These are phyloP conservation scores for Kwoniella shivajii DNA, from an alignment of 1,284 basidiomycete species.

Conservation along the genomic window DNA sequence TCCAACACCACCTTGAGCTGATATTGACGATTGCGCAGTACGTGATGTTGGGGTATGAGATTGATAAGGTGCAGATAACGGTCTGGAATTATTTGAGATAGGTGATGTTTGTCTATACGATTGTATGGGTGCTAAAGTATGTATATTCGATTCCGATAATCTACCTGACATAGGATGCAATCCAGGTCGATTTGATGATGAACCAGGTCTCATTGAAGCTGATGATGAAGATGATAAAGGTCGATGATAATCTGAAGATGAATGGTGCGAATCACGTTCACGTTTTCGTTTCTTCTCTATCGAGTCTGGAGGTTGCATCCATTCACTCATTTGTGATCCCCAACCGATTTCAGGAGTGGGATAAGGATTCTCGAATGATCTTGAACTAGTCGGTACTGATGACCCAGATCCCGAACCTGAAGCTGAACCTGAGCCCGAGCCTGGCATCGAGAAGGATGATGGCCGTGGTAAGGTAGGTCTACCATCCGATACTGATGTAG, in stretches of 20 bases:
- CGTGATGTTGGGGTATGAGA: not conserved
- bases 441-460: slow-evolving; percentile 10
- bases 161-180: slow-evolving; percentile 13
- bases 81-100: not conserved
- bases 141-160: slow-evolving; percentile 14
- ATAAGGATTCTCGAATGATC: slow-evolving; percentile 22
- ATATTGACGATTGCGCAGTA: not conserved
- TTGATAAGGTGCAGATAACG: slow-evolving; percentile 14
- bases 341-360: slow-evolving; percentile 19
- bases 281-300: slow-evolving; percentile 17
- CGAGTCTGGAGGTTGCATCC: not conserved
- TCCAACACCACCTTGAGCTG: not conserved
- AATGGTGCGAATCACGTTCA: too few relatives aligned
- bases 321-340: slow-evolving; percentile 20
- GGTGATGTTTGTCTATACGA: not conserved
- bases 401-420: slow-evolving; percentile 15
- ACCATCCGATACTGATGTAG: not conserved
- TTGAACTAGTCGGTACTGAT: slow-evolving; percentile 3
- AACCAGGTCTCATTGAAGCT: not conserved
- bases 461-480: slow-evolving; percentile 13
- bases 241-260: not conserved
- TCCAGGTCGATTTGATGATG: not conserved
- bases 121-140: slow-evolving; percentile 15
- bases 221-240: not conserved
- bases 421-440: slow-evolving; percentile 20